Evolutionary conservation across 1,284 basidiomycete genomes (phyloP).

Genomic region (Erythrobasidium hasegawianum): DNA sequence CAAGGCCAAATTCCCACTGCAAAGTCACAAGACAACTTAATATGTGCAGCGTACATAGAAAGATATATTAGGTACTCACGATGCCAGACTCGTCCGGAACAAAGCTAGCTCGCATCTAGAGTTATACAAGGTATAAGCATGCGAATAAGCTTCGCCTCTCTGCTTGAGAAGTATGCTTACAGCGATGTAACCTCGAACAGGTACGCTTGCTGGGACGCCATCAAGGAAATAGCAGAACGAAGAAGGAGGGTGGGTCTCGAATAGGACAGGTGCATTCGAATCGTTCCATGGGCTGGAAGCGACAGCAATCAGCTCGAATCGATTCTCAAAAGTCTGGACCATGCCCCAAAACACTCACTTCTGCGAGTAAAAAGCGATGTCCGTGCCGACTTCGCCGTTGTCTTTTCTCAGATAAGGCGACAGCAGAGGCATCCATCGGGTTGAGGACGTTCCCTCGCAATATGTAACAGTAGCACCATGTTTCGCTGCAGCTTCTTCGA

Average conservation of each 20-base stretch:
- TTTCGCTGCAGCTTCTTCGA: conserved; percentile 55
- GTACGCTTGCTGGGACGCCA: background rate
- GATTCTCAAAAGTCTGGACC: too few species aligned
- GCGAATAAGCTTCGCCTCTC: too few species aligned
- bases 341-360: background rate
- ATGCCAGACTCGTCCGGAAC: conserved; percentile 7
- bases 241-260: background rate
- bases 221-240: conserved; percentile 12
- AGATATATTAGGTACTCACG: background rate
- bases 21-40: background rate
- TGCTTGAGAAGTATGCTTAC: background rate
- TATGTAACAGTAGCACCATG: conserved; percentile 51
- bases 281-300: conserved; percentile 4
- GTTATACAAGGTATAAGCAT: background rate
- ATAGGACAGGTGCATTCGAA: background rate
- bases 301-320: too few species aligned
- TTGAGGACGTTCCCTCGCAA: conserved; percentile 46
- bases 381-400: too few species aligned
- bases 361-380: conserved; percentile 1
- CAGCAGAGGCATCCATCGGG: conserved; percentile 40
- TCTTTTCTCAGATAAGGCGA: too few species aligned
- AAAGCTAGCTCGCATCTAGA: conserved; percentile 10
- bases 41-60: background rate
- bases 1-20: conserved; percentile 19
- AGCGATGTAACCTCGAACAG: conserved; percentile 3